Base-by-base conservation (phyloP, 2,329 filamentous ascomycete genomes). In the Helminthosporium solani region DNA sequence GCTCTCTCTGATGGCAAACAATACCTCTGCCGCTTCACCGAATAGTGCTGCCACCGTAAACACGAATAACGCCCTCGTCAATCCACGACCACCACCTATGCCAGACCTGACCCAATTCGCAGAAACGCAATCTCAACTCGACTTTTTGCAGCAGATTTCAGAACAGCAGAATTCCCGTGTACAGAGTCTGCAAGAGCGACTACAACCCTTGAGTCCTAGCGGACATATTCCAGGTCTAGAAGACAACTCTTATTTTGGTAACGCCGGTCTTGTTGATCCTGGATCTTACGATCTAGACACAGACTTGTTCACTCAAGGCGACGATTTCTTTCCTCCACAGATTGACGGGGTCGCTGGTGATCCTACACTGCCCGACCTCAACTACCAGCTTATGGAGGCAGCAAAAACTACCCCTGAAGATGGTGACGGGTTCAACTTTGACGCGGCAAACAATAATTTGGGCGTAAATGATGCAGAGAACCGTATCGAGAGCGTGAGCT, bases 121-220 rank as follows among this genome's bases (percentile, higher is more conserved):
- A 36, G 81, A 81, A 49, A 91, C 86, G 3, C 80, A 86, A 50
- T 77, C 85, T 12, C 87, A 95, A 52, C 80, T 96, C 21, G 88
- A 94, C 41, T 80, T 87, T 23, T 77, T 97, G 2, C 83, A 88
- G 52, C 85, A 85, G 34, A 76, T 96, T 60, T 88, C 95, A 63
- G 81, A 83, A 19, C 84, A 92, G 49, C 90, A 96, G 61, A 84
- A 87, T 49, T 79, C 79, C 38, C 86, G 87, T 39, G 86, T 96
- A 1, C 82, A 88, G 50, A 83, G 88, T 47, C 76, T 96, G 8
- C 84, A 84, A 41, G 84, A 82, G 44, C 74, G 90, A 14, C 78
- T 96, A 7, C 85, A 87, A 6, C 90, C 90, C 0, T 77, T 95
- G 11, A 91, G 86, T 60, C 90, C 90, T 0, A 88, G 83, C 0